A percentile compares a stretch with the other conserved stretches of the same genome.
These are phyloP conservation scores for Elsinoe australis DNA, from an alignment of 2,329 filamentous ascomycete genomes.

Conservation along the genomic window DNA sequence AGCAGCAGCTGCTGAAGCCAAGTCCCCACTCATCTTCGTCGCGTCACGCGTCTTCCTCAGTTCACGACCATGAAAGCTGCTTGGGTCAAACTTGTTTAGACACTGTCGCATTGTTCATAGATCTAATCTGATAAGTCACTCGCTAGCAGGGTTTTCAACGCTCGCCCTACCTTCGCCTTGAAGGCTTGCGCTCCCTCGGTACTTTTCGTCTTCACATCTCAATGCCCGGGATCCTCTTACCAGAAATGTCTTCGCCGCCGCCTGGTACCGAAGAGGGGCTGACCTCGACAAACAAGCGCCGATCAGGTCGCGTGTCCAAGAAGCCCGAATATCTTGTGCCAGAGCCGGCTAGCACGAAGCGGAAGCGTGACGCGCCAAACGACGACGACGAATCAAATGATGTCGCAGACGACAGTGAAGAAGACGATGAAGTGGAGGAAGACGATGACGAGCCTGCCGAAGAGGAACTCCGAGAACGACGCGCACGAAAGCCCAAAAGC, in stretches of 20 bases:
- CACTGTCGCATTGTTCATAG: background rate
- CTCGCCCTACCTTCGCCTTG: background rate
- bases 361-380: slow-evolving; percentile 38
- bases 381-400: slow-evolving; percentile 30
- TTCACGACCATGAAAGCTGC: background rate
- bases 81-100: background rate
- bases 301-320: slow-evolving; percentile 21
- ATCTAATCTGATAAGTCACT: no score
- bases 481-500: slow-evolving; percentile 27
- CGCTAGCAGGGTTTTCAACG: no score
- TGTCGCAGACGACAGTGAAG: slow-evolving; percentile 27
- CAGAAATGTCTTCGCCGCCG: slow-evolving; percentile 14
- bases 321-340: slow-evolving; percentile 19
- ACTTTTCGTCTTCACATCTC: background rate
- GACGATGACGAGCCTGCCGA: slow-evolving; percentile 37
- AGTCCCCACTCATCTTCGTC: slow-evolving; percentile 6
- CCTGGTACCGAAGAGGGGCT: slow-evolving; percentile 4
- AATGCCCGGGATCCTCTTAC: slow-evolving; percentile 15
- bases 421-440: slow-evolving; percentile 31
- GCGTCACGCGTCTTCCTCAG: slow-evolving; percentile 9
- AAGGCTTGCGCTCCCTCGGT: background rate
- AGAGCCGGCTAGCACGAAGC: slow-evolving; percentile 32
- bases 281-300: slow-evolving; percentile 16
- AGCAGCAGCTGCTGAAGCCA: background rate
- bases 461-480: slow-evolving; percentile 41